Evolutionary conservation across 2,329 filamentous ascomycete species (phyloP), one percentile per base, ranked within the genome.

Genomic region (Gaeumannomyces sp.): DNA sequence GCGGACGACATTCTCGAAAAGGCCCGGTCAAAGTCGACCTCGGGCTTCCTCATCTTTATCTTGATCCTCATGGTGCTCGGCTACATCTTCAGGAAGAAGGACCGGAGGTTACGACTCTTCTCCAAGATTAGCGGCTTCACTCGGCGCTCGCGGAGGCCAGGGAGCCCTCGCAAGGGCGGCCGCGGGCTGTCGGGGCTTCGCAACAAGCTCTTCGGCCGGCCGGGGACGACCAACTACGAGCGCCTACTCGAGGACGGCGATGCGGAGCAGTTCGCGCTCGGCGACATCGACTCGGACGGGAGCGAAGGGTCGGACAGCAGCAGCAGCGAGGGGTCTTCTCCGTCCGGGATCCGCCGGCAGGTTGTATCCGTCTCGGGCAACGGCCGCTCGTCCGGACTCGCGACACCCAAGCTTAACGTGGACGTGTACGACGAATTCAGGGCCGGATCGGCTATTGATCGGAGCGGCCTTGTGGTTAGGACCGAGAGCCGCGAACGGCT

Each of bases 401-500:
- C 86, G 1, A 91, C 89, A 1, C 89, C 90, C 1, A 87, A 85
- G 68, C 76, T 86, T 61, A 84, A 82, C 66, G 73, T 82, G 2
- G 78, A 80, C 7, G 79, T 79, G 50, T 83, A 83, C 60, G 85
- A 87, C 53, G 79, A 80, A 53, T 74, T 65, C 35, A 70, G 68
- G 60, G 70, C 71, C 16, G 70, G 71, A 22, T 81, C 78, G 64
- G 81, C 81, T 6, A 81, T 89, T 72, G 85, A 88, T 69, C 79
- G 92, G 56, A 87, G 85, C 60, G 93, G 93, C 1, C 75, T 97
- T 68, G 88, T 91, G 64, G 85, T 92, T 2, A 81, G 94, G 69
- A 96, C 91, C 0, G 94, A 97, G 73, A 96, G 92, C 73, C 83
- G 92, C 64, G 95, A 98, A 73, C 83, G 91, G 65, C 76, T 97